These are phyloP conservation scores for Pyrenophora seminiperda DNA, from an alignment of 2,329 filamentous ascomycete species.

Conservation along the genomic window DNA sequence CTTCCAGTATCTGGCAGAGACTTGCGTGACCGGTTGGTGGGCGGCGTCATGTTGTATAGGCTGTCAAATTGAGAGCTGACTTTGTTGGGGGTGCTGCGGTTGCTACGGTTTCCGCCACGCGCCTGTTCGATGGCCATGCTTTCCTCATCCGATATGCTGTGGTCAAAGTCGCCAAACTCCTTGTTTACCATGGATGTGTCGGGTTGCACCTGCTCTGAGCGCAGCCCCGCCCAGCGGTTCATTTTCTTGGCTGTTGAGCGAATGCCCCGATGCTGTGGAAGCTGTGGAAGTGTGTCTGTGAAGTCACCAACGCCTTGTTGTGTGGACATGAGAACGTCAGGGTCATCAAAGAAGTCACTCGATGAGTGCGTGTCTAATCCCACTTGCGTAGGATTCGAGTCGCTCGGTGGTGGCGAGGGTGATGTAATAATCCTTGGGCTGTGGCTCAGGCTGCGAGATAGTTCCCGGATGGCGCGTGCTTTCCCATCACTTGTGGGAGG, in stretches of 20 bases:
- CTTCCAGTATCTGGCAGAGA: slow-evolving; percentile 42
- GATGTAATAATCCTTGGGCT: slow-evolving; percentile 41
- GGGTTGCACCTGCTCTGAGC: slow-evolving; percentile 41
- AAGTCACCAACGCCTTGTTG: slow-evolving; percentile 46
- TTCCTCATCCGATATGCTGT: slow-evolving; percentile 51
- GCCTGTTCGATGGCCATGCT: slow-evolving; percentile 63
- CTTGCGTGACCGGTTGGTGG: slow-evolving; percentile 45
- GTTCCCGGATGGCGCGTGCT: slow-evolving; percentile 46
- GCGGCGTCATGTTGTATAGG: slow-evolving; percentile 56
- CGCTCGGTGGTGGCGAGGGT: slow-evolving; percentile 38
- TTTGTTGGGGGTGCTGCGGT: slow-evolving; percentile 47
- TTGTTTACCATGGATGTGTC: slow-evolving; percentile 49
- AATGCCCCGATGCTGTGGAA: slow-evolving; percentile 42
- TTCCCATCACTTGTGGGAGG: slow-evolving; percentile 46
- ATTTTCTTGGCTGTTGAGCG: slow-evolving; percentile 48
- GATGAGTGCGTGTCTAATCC: slow-evolving; percentile 29
- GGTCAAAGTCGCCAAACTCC: slow-evolving; percentile 50
- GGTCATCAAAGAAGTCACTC: slow-evolving; percentile 41
- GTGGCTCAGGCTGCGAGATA: slow-evolving; percentile 44
- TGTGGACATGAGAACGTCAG: slow-evolving; percentile 48
- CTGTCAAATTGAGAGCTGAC: slow-evolving; percentile 59
- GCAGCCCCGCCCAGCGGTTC: slow-evolving; percentile 45
- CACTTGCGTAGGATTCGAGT: slow-evolving; percentile 45
- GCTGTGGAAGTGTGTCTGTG: slow-evolving; percentile 40
- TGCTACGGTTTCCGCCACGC: slow-evolving; percentile 54